Conservation (phyloP, 805 yeast genomes). For the Isabelozyma heimii region DNA sequence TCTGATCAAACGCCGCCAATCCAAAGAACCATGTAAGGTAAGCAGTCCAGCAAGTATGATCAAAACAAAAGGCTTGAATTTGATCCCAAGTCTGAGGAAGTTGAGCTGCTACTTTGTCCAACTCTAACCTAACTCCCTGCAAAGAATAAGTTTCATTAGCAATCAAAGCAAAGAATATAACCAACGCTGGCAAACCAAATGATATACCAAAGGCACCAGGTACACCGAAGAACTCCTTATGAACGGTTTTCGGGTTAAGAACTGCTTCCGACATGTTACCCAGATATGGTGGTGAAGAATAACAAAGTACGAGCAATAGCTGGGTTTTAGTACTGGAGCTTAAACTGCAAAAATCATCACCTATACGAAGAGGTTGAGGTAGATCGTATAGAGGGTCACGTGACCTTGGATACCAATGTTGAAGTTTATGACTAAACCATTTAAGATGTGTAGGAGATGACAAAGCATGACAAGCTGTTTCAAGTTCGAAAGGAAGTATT, state of each 20-base stretch:
- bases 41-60: constrained; percentile 53
- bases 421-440: too few relatives aligned
- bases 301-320: background rate
- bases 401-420: too few relatives aligned
- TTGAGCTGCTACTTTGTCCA: constrained; percentile 33
- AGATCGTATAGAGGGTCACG: too few relatives aligned
- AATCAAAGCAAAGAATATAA: constrained; percentile 56
- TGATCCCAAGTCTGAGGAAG: constrained; percentile 23
- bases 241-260: constrained; percentile 70
- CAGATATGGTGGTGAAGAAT: background rate
- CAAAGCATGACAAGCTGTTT: too few relatives aligned
- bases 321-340: background rate
- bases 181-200: constrained; percentile 62
- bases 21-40: constrained; percentile 73
- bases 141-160: constrained; percentile 59
- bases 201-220: constrained; percentile 71
- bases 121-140: constrained; percentile 46
- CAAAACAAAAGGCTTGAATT: constrained; percentile 33
- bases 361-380: background rate
- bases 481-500: too few relatives aligned
- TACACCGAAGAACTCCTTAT: constrained; percentile 75
- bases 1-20: constrained; percentile 59
- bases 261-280: constrained; percentile 2
- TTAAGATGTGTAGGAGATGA: too few relatives aligned
- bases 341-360: background rate